phyloP scores from a whole-genome alignment of 441 rosid genomes.

The Erodium moschatum region DNA sequence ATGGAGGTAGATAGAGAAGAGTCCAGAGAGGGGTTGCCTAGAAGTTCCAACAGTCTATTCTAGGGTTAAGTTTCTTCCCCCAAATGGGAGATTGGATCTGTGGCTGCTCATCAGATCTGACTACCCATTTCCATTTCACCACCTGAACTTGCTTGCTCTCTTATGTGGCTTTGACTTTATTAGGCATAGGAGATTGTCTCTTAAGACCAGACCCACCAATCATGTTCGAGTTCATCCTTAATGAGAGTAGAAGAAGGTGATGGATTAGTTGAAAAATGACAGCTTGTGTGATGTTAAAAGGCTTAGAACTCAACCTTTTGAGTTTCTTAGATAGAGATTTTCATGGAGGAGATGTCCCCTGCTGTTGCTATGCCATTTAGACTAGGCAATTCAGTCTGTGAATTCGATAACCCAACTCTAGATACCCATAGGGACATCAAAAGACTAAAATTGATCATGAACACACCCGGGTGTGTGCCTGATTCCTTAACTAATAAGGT shows the following conservation, averaged over 20 bases:
- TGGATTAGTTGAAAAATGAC: conserved; percentile 44
- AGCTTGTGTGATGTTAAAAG: conserved; percentile 33
- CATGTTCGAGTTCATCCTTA: conserved; percentile 30
- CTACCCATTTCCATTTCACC: conserved; percentile 27
- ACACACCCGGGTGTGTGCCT: conserved; percentile 30
- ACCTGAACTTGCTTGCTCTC: conserved; percentile 24
- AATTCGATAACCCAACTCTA: conserved; percentile 27
- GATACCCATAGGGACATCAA: conserved; percentile 32
- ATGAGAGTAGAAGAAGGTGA: conserved; percentile 26
- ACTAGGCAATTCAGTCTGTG: conserved; percentile 42
- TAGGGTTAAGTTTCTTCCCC: conserved; percentile 16
- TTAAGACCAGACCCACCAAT: conserved; percentile 13
- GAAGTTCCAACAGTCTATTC: conserved; percentile 16
- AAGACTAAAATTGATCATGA: conserved; percentile 35
- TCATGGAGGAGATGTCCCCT: conserved; percentile 58
- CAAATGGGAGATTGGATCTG: conserved; percentile 32
- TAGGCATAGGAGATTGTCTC: conserved; percentile 38
- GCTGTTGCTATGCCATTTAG: conserved; percentile 45
- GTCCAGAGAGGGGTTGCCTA: conserved; percentile 32
- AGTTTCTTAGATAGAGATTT: conserved; percentile 35
- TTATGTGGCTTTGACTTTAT: conserved; percentile 16
- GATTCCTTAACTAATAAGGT: conserved; percentile 34
- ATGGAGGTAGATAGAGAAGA: conserved; percentile 36
- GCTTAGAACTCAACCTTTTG: conserved; percentile 36
- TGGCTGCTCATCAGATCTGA: conserved; percentile 41